phyloP scores from a whole-genome alignment of 1,284 basidiomycete species.

The Pulveroboletus sp. region DNA sequence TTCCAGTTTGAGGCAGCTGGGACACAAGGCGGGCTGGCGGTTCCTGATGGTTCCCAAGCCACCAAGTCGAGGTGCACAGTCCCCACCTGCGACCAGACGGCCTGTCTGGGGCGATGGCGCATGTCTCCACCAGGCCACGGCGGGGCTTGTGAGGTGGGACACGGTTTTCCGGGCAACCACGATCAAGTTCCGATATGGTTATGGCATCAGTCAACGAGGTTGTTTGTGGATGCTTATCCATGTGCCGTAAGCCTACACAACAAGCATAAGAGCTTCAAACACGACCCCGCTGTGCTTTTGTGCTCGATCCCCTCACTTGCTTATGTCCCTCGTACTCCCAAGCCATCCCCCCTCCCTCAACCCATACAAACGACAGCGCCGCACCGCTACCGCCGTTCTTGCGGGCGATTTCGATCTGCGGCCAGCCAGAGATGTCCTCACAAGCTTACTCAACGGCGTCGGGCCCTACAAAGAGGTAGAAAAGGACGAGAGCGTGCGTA shows the following conservation, averaged over 20 bases:
- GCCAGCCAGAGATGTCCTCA: conserved; percentile 70
- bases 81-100: neutral
- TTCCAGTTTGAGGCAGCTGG: conserved; percentile 24
- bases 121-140: neutral
- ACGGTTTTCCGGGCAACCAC: neutral
- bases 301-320: conserved; percentile 21
- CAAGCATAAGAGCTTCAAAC: conserved; percentile 39
- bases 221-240: conserved; percentile 39
- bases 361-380: conserved; percentile 54
- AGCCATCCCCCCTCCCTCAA: conserved; percentile 29
- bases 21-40: conserved; percentile 29
- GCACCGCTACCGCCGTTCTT: conserved; percentile 72
- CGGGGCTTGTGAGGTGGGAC: neutral
- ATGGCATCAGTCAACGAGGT: conserved; percentile 35
- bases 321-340: conserved; percentile 40
- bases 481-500: conserved; percentile 53
- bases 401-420: conserved; percentile 69
- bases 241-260: conserved; percentile 40
- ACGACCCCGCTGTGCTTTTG: conserved; percentile 36
- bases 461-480: conserved; percentile 62
- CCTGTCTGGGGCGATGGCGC: neutral
- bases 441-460: conserved; percentile 74
- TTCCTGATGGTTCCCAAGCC: conserved; percentile 38
- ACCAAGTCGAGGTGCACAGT: neutral
- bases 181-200: conserved; percentile 34